phyloP scores from a whole-genome alignment of 208 protist species.

The Crithidia bombi region DNA sequence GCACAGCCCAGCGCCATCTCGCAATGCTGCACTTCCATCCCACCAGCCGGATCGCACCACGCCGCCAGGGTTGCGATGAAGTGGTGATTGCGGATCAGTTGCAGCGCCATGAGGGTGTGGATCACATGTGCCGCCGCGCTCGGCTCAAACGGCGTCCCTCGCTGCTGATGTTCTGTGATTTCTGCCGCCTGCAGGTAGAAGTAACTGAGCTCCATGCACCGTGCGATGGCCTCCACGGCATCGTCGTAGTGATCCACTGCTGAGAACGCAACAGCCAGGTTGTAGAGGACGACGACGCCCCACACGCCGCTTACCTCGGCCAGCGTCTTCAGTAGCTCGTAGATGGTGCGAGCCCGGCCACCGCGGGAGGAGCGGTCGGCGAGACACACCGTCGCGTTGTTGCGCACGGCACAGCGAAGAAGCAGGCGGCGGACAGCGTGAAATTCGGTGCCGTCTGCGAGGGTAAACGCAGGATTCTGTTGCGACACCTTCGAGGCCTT shows the following conservation, averaged over 20 bases:
- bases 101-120: slow-evolving; percentile 37
- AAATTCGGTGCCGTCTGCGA: neutral
- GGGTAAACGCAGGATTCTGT: slow-evolving; percentile 23
- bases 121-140: slow-evolving; percentile 7
- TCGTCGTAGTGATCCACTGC: slow-evolving; percentile 63
- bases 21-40: slow-evolving; percentile 69
- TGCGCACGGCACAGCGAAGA: slow-evolving; percentile 29
- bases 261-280: slow-evolving; percentile 68
- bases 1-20: slow-evolving; percentile 80
- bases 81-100: slow-evolving; percentile 74
- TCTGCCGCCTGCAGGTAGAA: slow-evolving; percentile 39
- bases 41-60: slow-evolving; percentile 55
- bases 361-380: slow-evolving; percentile 19
- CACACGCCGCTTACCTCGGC: slow-evolving; percentile 45
- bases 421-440: slow-evolving; percentile 8
- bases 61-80: slow-evolving; percentile 72
- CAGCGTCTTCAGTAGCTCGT: slow-evolving; percentile 58
- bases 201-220: slow-evolving; percentile 71
- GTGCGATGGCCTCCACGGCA: slow-evolving; percentile 71
- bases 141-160: neutral
- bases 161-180: neutral
- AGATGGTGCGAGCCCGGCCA: slow-evolving; percentile 22
- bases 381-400: slow-evolving; percentile 30
- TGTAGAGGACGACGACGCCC: slow-evolving; percentile 72
- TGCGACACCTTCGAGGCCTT: neutral